These are phyloP conservation scores for Zalaria sp. DNA, from an alignment of 2,329 filamentous ascomycete genomes.

Conservation along the genomic window DNA sequence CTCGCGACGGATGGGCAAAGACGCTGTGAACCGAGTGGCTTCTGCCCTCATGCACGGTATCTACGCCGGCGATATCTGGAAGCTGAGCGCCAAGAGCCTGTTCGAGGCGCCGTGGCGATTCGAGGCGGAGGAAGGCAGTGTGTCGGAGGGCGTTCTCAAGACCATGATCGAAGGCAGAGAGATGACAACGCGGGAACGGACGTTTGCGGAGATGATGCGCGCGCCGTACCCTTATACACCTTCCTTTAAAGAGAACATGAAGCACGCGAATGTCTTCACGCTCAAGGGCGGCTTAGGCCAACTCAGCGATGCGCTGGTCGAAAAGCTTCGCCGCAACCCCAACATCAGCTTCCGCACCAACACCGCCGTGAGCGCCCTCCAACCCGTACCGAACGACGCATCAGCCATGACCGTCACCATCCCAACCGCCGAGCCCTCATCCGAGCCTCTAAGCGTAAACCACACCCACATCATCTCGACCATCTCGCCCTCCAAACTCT, in stretches of 20 bases:
- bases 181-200: conserved; percentile 19
- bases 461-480: conserved; percentile 51
- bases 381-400: conserved; percentile 5
- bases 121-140: conserved; percentile 29
- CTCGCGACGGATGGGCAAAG: conserved; percentile 36
- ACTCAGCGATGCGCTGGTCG: conserved; percentile 22
- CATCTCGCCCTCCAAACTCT: conserved; percentile 30
- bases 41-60: conserved; percentile 76
- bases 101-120: conserved; percentile 36
- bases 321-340: conserved; percentile 20
- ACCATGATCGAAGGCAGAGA: conserved; percentile 16
- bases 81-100: conserved; percentile 58
- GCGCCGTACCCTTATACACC: conserved; percentile 6
- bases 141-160: conserved; percentile 19
- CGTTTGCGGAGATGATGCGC: conserved; percentile 15
- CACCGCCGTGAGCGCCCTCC: too few relatives aligned
- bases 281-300: conserved; percentile 30
- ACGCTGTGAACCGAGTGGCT: conserved; percentile 54
- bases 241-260: conserved; percentile 17
- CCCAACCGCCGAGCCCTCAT: background rate
- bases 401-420: conserved; percentile 22
- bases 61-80: conserved; percentile 77
- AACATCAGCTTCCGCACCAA: conserved; percentile 26
- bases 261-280: conserved; percentile 24
- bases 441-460: background rate